Evolutionary conservation across 2,329 filamentous ascomycete genomes (phyloP), one percentile per base, ranked within the genome.

Genomic region (Pseudogymnoascus verrucosus): DNA sequence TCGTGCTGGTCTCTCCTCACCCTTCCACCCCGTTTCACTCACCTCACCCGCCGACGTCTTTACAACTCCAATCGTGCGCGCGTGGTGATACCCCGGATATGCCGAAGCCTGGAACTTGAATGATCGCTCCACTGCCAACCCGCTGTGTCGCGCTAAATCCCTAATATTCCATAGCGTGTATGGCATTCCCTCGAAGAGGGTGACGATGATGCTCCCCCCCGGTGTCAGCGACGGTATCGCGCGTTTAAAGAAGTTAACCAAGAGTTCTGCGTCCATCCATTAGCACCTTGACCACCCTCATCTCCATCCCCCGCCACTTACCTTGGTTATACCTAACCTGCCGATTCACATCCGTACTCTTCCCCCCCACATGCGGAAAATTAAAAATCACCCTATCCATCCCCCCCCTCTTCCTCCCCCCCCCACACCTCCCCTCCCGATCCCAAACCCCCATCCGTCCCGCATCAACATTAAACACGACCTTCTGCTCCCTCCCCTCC

Each of bases 131-230:
- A 92, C 88, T 70, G 84, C 82, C 61, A 93, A 77, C 4, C 89
- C 90, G 4, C 82, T 81, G 74, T 96, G 91, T 5, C 93, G 83
- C 1, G 85, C 95, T 28, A 99, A 80, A 77, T 97, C 93, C 37
- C 88, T 84, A 26, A 98, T 83, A 77, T 98, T 97, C 95, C 95
- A 99, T 0, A 97, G 82, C 1, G 91, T 93, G 74, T 99, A 99
- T 0, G 95, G 95, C 75, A 96, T 89, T 64, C 89, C 90, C 75
- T 97, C 93, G 74, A 99, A 99, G 8, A 98, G 78, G 0, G 92
- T 96, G 21, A 98, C 86, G 62, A 96, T 77, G 62, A 97, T 86
- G 1, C 69, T 71, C 1, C 86, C 87, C 0, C 78, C 68, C 0
- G 77, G 78, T 0, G 82, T 77, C 1, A 90, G 79, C 1, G 81